Base-by-base conservation (phyloP, 495 filamentous ascomycete genomes). In the Penicillium crystallinum region DNA sequence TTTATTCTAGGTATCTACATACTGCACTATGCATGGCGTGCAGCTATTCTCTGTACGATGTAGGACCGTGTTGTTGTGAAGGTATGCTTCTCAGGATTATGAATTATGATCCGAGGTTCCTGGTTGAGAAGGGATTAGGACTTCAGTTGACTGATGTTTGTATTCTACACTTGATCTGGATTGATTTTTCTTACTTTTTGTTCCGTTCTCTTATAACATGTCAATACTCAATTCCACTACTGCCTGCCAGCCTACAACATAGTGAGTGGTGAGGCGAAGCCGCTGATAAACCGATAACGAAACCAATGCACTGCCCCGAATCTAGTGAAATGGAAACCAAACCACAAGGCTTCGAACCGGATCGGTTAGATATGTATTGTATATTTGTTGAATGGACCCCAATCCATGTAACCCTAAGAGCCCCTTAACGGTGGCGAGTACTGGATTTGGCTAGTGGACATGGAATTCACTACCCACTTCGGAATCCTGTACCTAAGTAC, bases 1-100 rank as follows among this genome's bases (percentile, higher is more conserved):
- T 54, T 46, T 46, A 51, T 54, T 49, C 15, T 43, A 30, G 23
- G 40, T 55, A 48, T 27, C 31, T 37, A 35, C 51, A 41, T 33
- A 35, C 55, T 46, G 55, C 41, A 46, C 29, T 21, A 38, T 58
- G 56, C 56, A 58, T 58, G 56, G 56, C 46, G 40, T 45, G 50
- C 49, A 54, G 50, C 21, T 27, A 27, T 27, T 27, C 25, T 19
- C 25, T 37, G 35, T 18, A 33, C 14, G 19, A 14, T 21, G 18
- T 33, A 41, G 15, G 36, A 8, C 15, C 7, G 44, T 23, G 2
- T 37, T 10, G 34, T 29, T 37, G 29, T 33, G 42, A 35, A 21
- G 15, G 22, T 8, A 31, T 19, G 14, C 19, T 23, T 40, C 8
- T 6, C 25, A 14, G 17, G 11, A 22, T 7, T 22, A 30, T 23